These are phyloP conservation scores for Alternaria solani DNA, from an alignment of 2,329 filamentous ascomycete genomes.

Conservation along the genomic window DNA sequence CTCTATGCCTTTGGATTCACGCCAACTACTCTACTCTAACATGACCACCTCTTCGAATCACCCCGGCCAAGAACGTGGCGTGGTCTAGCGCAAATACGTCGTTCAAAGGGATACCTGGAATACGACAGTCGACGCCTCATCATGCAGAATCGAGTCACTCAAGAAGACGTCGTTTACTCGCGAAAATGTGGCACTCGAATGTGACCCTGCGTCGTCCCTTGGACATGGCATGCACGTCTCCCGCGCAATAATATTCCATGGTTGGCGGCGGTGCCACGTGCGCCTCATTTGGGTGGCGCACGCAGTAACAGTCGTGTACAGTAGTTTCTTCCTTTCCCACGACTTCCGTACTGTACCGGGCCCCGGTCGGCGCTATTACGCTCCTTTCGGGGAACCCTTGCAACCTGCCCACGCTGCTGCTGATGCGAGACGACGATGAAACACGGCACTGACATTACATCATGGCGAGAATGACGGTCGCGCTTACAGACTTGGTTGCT, in stretches of 20 bases:
- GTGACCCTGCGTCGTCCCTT: neutral
- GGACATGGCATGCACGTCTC: constrained; percentile 6
- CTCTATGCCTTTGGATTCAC: neutral
- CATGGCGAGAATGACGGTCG: constrained; percentile 15
- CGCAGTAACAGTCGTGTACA: constrained; percentile 5
- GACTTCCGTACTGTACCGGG: neutral
- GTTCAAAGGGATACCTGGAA: constrained; percentile 1
- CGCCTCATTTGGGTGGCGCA: constrained; percentile 2
- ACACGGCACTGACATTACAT: constrained; percentile 34
- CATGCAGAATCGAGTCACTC: constrained; percentile 2
- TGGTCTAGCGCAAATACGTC: neutral
- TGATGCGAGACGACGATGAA: constrained; percentile 45
- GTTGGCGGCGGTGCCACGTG: neutral
- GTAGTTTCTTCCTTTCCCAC: constrained; percentile 10
- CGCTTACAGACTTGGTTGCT: constrained; percentile 20
- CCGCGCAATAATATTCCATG: neutral
- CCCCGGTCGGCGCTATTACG: constrained; percentile 11
- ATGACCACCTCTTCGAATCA: neutral
- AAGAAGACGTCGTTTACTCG: neutral
- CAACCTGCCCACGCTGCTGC: neutral
- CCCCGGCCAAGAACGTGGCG: neutral
- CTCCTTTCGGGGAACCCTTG: constrained; percentile 10
- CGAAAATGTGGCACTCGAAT: neutral
- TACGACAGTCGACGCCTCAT: constrained; percentile 2
- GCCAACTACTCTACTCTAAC: neutral